Percentiles rank a stretch among this genome's conserved stretches.
Conservation (phyloP, 805 yeast genomes). For the Wilhelminamyces savonicus region DNA sequence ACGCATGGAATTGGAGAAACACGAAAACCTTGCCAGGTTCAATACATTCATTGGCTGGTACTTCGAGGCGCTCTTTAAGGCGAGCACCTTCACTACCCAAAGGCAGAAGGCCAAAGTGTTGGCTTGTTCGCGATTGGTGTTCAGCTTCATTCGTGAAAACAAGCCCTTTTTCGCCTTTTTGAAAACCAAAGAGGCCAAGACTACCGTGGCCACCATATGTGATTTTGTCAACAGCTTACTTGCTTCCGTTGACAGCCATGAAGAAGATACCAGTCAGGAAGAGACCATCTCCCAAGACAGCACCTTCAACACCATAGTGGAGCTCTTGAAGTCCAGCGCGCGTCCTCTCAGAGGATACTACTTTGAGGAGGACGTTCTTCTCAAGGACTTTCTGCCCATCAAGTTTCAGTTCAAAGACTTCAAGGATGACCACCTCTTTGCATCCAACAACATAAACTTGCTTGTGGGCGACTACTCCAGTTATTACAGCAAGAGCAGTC, state of each 20-base stretch:
- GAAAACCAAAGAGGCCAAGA: no score
- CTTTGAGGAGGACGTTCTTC: conserved; percentile 58
- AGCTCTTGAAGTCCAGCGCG: conserved; percentile 4
- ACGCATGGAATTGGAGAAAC: conserved; percentile 6
- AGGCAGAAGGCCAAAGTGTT: no score
- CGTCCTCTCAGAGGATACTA: conserved; percentile 46
- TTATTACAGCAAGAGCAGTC: conserved; percentile 4
- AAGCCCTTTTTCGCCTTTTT: no score
- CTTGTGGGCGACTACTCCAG: conserved; percentile 15
- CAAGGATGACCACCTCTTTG: conserved; percentile 45
- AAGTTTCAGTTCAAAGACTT: conserved; percentile 54
- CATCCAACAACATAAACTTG: conserved; percentile 11
- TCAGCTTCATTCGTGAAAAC: no score
- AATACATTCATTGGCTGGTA: conserved; percentile 13
- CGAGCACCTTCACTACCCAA: no score
- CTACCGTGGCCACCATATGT: no score
- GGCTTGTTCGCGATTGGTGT: no score
- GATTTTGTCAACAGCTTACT: no score
- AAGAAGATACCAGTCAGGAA: conserved; percentile 1
- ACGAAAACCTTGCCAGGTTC: conserved; percentile 7
- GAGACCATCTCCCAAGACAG: conserved; percentile 16
- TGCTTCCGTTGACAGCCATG: not conserved
- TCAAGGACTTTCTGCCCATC: conserved; percentile 55
- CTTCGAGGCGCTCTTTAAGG: conserved; percentile 13
- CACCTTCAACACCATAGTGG: conserved; percentile 14